Evolutionary conservation across 2,329 filamentous ascomycete species (phyloP).

Genomic region (Curvularia sp.): DNA sequence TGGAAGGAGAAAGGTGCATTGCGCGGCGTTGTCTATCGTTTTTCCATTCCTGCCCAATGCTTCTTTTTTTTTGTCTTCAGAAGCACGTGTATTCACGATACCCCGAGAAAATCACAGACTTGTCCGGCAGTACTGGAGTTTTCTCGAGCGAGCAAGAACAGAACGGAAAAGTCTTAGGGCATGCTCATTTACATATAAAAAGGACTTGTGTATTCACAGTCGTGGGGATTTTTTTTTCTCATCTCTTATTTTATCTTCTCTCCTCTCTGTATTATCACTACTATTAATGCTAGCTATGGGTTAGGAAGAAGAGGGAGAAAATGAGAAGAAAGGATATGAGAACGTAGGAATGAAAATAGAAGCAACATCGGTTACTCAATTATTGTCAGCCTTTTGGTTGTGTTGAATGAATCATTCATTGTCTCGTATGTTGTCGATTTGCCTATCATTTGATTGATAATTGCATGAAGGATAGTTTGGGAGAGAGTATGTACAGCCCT

Average conservation of each 20-base stretch:
- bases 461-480: background rate
- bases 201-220: background rate
- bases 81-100: background rate
- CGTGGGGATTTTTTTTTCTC: background rate
- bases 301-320: background rate
- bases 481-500: background rate
- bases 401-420: background rate
- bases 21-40: background rate
- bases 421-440: background rate
- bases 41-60: background rate
- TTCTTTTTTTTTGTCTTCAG: background rate
- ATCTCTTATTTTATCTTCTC: background rate
- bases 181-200: background rate
- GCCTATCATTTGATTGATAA: background rate
- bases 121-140: background rate
- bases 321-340: background rate
- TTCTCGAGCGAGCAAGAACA: background rate
- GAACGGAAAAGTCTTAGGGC: background rate
- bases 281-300: background rate
- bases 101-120: background rate
- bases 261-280: background rate
- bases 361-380: background rate
- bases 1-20: background rate
- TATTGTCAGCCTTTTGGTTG: background rate
- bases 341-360: background rate